Evolutionary conservation across 2,329 filamentous ascomycete genomes (phyloP), one percentile per base, ranked within the genome.

Genomic region (Chaetomium olivaceum): DNA sequence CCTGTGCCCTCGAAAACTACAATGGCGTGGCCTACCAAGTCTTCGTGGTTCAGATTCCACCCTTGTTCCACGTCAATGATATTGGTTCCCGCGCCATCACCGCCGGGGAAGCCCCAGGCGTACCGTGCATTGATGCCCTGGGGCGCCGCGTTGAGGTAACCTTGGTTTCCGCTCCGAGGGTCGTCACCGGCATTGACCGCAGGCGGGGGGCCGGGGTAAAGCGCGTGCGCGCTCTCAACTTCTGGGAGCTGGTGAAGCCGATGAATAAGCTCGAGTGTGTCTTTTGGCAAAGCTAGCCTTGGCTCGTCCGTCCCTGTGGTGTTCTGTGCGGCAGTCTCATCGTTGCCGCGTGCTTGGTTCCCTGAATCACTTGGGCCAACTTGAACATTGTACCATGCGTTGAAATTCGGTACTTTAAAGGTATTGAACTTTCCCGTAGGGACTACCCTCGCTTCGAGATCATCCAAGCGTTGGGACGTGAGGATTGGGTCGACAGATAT

Each of bases 41-140:
- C 68, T n/a, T 67, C 66, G 27, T 70, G 68, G 46, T 68, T 61
- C 1, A 70, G 31, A 21, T 68, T 65, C 64, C 64, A 70, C 8
- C 67, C 68, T 7, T 63, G 67, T 39, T 70, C 68, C 4, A 70
- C 29, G 27, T 70, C 68, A 5, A 70, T 62, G n/a, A 70, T 56
- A 19, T 52, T 63, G 16, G 60, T 61, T 9, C 55, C 63, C 8
- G 57, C 39, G 9, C 69, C 69, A 50, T 69, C 65, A 3, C 69
- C 69, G 4, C 69, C 69, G 9, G 58, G n/a, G 5, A 65, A 60
- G 6, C 43, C 56, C 69, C 69, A 70, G 4, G 61, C 69, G 14
- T 70, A 70, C 6, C 48, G 56, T 4, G 67, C 67, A 39, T 70
- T 51, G 31, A 70, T 69, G 7, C 69, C 69, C 7, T 36, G 31